Percentiles rank a stretch among this genome's conserved stretches.
Evolutionary conservation across 2,329 filamentous ascomycete genomes (phyloP).

Genomic region (Alternaria arborescens): DNA sequence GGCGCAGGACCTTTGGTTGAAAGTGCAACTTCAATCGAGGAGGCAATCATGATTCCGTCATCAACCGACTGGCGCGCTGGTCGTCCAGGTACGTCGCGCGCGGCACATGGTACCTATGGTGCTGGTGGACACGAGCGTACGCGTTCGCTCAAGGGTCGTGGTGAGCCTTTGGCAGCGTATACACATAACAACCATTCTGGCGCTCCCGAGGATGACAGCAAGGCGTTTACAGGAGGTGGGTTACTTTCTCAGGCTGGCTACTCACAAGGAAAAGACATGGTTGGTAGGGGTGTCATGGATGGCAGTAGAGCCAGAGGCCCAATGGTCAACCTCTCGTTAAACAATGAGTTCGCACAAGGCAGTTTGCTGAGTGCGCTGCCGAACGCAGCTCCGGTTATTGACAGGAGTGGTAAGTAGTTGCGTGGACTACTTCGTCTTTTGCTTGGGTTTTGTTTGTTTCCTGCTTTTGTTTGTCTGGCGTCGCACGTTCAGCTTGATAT

Average conservation of each 20-base stretch:
- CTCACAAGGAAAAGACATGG: constrained; percentile 49
- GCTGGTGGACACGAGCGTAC: constrained; percentile 43
- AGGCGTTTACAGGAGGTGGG: constrained; percentile 57
- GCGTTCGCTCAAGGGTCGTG: constrained; percentile 46
- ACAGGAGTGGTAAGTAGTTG: constrained; percentile 42
- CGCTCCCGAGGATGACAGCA: constrained; percentile 42
- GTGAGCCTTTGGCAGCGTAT: constrained; percentile 44
- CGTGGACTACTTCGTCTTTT: background rate
- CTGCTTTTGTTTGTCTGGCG: constrained; percentile 1
- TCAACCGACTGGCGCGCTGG: constrained; percentile 56
- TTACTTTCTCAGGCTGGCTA: constrained; percentile 53
- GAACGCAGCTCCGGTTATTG: constrained; percentile 49
- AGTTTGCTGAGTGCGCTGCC: constrained; percentile 59
- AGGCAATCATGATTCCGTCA: constrained; percentile 54
- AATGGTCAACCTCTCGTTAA: constrained; percentile 55
- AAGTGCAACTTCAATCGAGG: constrained; percentile 56
- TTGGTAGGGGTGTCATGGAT: constrained; percentile 57
- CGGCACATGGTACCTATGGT: constrained; percentile 37
- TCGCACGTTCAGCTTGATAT: constrained; percentile 1
- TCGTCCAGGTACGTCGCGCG: constrained; percentile 38
- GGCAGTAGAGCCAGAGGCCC: constrained; percentile 56
- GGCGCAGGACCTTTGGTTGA: constrained; percentile 56
- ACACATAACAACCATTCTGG: constrained; percentile 46
- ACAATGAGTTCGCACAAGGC: constrained; percentile 55
- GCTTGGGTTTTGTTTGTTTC: background rate